Base-by-base conservation (phyloP, 164 flowering plant species). In the Chloranthus sessilifolius region DNA sequence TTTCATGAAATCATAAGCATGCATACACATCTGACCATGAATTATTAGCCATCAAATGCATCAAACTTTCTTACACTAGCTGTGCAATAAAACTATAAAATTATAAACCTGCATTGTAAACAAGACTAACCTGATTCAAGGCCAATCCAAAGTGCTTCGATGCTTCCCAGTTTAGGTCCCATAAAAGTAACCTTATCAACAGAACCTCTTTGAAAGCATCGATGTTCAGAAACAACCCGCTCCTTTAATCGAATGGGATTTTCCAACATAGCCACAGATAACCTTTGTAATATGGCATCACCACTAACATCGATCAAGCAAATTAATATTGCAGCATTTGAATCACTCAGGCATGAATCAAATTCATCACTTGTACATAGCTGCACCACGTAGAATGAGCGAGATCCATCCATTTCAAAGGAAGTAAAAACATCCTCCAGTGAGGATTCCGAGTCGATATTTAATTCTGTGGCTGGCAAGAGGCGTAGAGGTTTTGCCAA, bases 131-230 rank as follows among this genome's bases (percentile, higher is more conserved):
- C 96, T 80, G 92, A 83, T 48, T 83, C 95, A 56, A 76, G 46
- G 33, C 98, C 65, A 52, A 91, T 48, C 98, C 98, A 87, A 50
- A 91, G 50, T 26, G 95, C 92, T 62, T 54, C 58, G 53, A 91
- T 49, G 49, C 63, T 68, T 46, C 70, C 85, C 23, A 91, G 65
- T 48, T 60, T 63, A 30, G 85, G 88, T 42, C 91, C 98, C 56
- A 64, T 47, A 40, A 87, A 87, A 20, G 60, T 49, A 64, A 87
- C 74, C 52, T 73, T 82, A 66, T 91, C 85, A 19, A 61, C 64
- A 50, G 81, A 80, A 57, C 85, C 81, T 68, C 82, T 75, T 65
- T 81, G 89, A 53, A 91, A 91, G 52, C 55, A 61, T 14, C 71
- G 56, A 0, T 16, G 40, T 12, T 78, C 74, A 44, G 56, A 40